Evolutionary conservation across 768 basidiomycete genomes (phyloP).

Genomic region (Cystobasidium tubakii): DNA sequence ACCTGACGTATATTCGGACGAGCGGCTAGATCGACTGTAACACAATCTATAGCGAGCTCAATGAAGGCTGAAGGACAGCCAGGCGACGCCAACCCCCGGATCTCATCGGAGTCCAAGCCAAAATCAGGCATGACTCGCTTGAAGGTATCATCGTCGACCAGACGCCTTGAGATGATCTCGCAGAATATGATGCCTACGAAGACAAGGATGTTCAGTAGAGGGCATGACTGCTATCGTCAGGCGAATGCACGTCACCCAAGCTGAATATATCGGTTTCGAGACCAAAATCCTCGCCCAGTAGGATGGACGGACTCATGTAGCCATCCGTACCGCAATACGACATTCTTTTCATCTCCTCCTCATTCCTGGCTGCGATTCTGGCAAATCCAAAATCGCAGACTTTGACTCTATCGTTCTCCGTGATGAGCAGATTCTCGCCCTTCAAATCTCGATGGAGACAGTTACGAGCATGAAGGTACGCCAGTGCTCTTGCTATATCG

Average conservation of each 20-base stretch:
- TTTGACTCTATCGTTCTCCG: constrained; percentile 79
- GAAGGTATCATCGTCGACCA: constrained; percentile 70
- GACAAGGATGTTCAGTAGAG: constrained; percentile 24
- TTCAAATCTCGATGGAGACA: constrained; percentile 71
- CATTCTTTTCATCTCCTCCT: constrained; percentile 62
- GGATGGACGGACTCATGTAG: constrained; percentile 53
- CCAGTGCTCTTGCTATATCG: constrained; percentile 88
- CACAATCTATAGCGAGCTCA: constrained; percentile 70
- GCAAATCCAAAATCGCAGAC: constrained; percentile 99
- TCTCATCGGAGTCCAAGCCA: constrained; percentile 68
- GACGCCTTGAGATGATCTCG: constrained; percentile 73
- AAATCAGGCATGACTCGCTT: constrained; percentile 68
- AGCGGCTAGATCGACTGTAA: constrained; percentile 58
- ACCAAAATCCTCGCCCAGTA: constrained; percentile 83
- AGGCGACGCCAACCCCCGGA: constrained; percentile 60
- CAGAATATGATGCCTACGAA: constrained; percentile 68
- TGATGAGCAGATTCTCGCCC: constrained; percentile 94
- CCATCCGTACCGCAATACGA: constrained; percentile 51
- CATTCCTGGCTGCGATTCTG: constrained; percentile 83
- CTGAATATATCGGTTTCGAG: constrained; percentile 92
- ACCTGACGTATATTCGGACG: constrained; percentile 74
- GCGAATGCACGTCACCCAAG: constrained; percentile 53
- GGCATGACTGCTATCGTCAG: not conserved
- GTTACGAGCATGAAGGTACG: constrained; percentile 82
- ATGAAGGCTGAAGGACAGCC: constrained; percentile 76